phyloP scores from a whole-genome alignment of 768 basidiomycete genomes.

The Boletus tylopilopsis region DNA sequence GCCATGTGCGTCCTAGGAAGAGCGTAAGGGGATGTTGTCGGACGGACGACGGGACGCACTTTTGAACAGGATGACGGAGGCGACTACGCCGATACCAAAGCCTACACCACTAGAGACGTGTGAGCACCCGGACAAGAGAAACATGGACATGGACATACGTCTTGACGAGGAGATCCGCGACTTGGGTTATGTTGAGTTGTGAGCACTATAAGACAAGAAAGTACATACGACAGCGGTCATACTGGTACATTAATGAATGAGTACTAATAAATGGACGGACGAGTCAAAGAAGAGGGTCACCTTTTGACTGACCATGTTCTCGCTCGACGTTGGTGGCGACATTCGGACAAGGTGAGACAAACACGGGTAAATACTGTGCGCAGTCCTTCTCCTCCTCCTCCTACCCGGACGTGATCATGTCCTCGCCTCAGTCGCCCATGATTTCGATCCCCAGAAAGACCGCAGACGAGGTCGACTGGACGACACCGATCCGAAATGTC shows the following conservation, averaged over 20 bases:
- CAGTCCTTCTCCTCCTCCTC: not conserved
- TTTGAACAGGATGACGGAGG: constrained; percentile 87
- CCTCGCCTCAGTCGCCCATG: constrained; percentile 82
- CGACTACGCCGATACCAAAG: constrained; percentile 83
- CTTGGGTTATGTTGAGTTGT: constrained; percentile 27
- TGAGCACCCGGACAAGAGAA: constrained; percentile 2
- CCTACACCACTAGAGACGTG: constrained; percentile 65
- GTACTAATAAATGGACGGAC: too few species aligned
- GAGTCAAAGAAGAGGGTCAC: constrained; percentile 33
- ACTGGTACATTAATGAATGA: too few species aligned
- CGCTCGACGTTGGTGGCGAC: constrained; percentile 75
- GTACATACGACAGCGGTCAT: constrained; percentile 80
- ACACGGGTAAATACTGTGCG: constrained; percentile 19
- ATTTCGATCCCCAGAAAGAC: constrained; percentile 90
- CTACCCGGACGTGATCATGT: constrained; percentile 54
- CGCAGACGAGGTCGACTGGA: constrained; percentile 98
- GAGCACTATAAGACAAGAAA: constrained; percentile 26
- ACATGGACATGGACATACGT: constrained; percentile 47
- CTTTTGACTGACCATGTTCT: constrained; percentile 89
- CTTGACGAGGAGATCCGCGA: constrained; percentile 84
- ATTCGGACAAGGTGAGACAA: constrained; percentile 31
- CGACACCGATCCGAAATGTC: constrained; percentile 75
- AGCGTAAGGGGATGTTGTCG: constrained; percentile 2
- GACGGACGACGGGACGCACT: constrained; percentile 49
- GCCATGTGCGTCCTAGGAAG: constrained; percentile 82